A percentile compares a stretch with the other conserved stretches of the same genome.
phyloP scores from a whole-genome alignment of 2,329 filamentous ascomycete species.

The Venturia pyrina region DNA sequence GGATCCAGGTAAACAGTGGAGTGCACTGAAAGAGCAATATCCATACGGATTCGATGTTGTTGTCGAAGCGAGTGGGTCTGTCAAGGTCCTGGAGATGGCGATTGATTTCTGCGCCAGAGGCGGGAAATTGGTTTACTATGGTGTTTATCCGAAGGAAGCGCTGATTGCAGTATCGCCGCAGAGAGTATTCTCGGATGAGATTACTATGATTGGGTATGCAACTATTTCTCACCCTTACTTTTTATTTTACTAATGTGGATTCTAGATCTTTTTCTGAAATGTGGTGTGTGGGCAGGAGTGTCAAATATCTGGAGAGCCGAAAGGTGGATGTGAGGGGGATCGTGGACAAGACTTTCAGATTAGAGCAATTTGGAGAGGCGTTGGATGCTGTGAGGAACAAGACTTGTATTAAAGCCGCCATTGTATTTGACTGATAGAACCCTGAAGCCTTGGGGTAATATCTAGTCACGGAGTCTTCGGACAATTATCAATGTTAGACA shows the following conservation, averaged over 20 bases:
- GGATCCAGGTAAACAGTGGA: conserved; percentile 49
- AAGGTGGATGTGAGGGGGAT: conserved; percentile 57
- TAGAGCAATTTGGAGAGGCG: conserved; percentile 64
- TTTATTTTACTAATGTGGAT: background rate
- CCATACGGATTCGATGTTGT: conserved; percentile 67
- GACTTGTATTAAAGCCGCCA: conserved; percentile 63
- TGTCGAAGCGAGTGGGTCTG: conserved; percentile 59
- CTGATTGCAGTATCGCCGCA: conserved; percentile 59
- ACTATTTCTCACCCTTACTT: background rate
- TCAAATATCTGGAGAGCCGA: conserved; percentile 41
- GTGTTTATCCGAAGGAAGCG: conserved; percentile 54
- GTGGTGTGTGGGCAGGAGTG: conserved; percentile 26
- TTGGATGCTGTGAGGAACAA: conserved; percentile 63
- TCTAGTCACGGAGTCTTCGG: background rate
- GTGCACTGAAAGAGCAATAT: conserved; percentile 52
- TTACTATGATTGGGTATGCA: conserved; percentile 53
- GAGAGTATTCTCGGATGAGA: conserved; percentile 59
- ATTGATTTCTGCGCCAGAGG: conserved; percentile 64
- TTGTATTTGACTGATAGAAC: conserved; percentile 49
- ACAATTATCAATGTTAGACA: background rate
- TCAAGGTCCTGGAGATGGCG: conserved; percentile 58
- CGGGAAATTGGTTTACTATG: conserved; percentile 63
- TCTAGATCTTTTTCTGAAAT: conserved; percentile 56
- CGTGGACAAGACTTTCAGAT: conserved; percentile 61
- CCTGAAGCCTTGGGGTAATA: background rate